These are phyloP conservation scores for Austroboletus festivus DNA, from an alignment of 768 basidiomycete species.

Conservation along the genomic window DNA sequence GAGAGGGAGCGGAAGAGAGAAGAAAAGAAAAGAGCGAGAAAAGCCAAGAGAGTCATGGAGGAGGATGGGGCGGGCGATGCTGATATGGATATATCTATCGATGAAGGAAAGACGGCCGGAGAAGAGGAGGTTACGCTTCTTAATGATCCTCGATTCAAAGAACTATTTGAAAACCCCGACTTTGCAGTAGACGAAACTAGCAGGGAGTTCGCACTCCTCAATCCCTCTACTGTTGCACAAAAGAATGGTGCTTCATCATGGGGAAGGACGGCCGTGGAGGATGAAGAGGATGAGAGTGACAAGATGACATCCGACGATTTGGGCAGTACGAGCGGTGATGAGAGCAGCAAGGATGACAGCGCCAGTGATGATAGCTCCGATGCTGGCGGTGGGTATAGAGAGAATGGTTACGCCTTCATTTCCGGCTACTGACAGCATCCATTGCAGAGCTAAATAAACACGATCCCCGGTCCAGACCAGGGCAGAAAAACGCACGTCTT, in stretches of 20 bases:
- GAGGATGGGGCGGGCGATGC: slow-evolving; percentile 34
- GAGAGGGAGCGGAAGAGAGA: slow-evolving; percentile 56
- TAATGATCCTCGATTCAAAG: slow-evolving; percentile 84
- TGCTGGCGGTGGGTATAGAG: slow-evolving; percentile 45
- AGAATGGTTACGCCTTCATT: slow-evolving; percentile 4
- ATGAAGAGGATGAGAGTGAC: slow-evolving; percentile 87
- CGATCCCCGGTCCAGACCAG: slow-evolving; percentile 54
- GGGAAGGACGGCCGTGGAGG: slow-evolving; percentile 78
- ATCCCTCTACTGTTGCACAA: slow-evolving; percentile 76
- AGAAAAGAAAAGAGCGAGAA: slow-evolving; percentile 51
- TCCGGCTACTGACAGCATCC: slow-evolving; percentile 11
- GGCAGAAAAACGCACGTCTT: slow-evolving; percentile 45
- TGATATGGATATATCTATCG: slow-evolving; percentile 34
- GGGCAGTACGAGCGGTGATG: slow-evolving; percentile 39
- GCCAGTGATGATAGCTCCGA: slow-evolving; percentile 50
- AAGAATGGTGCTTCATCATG: slow-evolving; percentile 38
- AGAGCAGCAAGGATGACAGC: slow-evolving; percentile 44
- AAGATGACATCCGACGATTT: slow-evolving; percentile 58
- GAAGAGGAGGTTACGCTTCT: slow-evolving; percentile 50
- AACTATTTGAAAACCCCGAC: slow-evolving; percentile 86
- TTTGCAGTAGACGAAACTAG: slow-evolving; percentile 88
- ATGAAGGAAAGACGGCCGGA: slow-evolving; percentile 18
- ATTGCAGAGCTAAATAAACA: slow-evolving; percentile 48
- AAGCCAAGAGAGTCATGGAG: slow-evolving; percentile 32
- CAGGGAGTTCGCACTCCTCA: slow-evolving; percentile 88